Percentiles rank a stretch among this genome's conserved stretches.
Evolutionary conservation across 306 rosid species (phyloP).

Genomic region (Morella rubra): DNA sequence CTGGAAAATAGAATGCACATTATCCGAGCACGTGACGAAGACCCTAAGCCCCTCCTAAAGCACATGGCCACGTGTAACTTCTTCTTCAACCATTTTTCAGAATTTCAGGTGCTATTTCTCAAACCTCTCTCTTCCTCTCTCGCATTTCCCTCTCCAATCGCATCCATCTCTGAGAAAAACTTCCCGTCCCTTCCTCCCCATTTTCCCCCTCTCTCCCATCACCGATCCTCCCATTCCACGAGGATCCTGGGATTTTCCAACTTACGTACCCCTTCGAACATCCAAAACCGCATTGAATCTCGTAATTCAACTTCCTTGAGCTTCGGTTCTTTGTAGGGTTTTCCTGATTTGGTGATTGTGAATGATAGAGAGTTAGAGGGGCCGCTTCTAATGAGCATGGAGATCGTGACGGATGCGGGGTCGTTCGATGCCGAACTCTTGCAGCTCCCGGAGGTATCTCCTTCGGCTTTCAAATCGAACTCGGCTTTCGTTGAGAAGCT

Average conservation of each 20-base stretch:
- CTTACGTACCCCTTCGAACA: constrained; percentile 21
- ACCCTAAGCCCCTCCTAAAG: neutral
- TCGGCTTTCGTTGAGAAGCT: constrained; percentile 65
- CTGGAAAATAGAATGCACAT: too few species aligned
- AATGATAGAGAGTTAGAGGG: constrained; percentile 38
- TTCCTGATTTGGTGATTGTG: constrained; percentile 35
- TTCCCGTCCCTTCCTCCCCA: constrained; percentile 9
- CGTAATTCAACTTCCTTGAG: constrained; percentile 22
- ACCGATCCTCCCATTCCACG: constrained; percentile 6
- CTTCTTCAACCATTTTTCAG: constrained; percentile 6
- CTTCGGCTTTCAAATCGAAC: constrained; percentile 78
- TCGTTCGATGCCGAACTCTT: constrained; percentile 80
- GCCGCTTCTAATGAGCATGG: constrained; percentile 60
- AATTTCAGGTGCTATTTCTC: constrained; percentile 24
- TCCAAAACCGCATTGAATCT: constrained; percentile 15
- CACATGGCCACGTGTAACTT: constrained; percentile 30
- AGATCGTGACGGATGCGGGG: constrained; percentile 71
- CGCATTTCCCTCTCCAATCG: constrained; percentile 31
- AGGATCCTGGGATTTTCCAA: constrained; percentile 52
- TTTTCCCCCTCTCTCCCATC: constrained; percentile 26
- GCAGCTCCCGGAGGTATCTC: constrained; percentile 87
- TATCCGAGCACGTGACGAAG: too few species aligned
- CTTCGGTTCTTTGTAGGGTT: constrained; percentile 30
- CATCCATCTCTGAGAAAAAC: constrained; percentile 43
- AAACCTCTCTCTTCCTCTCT: constrained; percentile 24